These are phyloP conservation scores for Pseudocercospora fijiensis DNA, from an alignment of 2,329 filamentous ascomycete genomes.

Conservation along the genomic window DNA sequence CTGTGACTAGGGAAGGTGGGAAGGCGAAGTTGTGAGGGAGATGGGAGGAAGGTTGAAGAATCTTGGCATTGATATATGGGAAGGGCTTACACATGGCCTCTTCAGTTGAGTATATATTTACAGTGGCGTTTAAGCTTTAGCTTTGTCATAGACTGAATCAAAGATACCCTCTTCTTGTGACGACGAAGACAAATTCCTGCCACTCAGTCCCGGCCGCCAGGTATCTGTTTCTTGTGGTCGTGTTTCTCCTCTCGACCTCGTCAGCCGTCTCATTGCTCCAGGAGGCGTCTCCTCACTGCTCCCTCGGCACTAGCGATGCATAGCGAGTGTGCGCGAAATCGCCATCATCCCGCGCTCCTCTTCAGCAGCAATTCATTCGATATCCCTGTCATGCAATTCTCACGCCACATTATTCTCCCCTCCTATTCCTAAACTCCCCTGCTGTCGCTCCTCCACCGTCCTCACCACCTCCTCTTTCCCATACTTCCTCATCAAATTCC, in stretches of 20 bases:
- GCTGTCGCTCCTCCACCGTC: slow-evolving; percentile 33
- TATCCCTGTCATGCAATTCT: not conserved
- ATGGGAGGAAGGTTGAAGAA: not conserved
- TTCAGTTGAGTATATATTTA: not conserved
- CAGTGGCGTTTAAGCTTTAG: not conserved
- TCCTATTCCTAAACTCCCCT: not conserved
- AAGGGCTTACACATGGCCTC: not conserved
- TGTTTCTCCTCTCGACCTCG: not conserved
- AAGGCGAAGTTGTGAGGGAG: slow-evolving; percentile 28
- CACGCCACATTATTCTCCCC: not conserved
- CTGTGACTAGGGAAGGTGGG: slow-evolving; percentile 63
- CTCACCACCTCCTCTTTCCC: slow-evolving; percentile 40
- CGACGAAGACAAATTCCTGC: not conserved
- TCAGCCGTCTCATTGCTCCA: not conserved
- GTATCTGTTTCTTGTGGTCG: not conserved
- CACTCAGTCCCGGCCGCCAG: not conserved
- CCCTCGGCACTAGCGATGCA: not conserved
- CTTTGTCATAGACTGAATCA: not conserved
- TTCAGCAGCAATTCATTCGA: not conserved
- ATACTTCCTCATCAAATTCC: slow-evolving; percentile 75
- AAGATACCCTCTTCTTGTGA: not conserved
- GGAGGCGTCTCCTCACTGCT: not conserved
- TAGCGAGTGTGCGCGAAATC: not conserved
- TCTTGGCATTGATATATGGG: not conserved
- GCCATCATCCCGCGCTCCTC: not conserved